Evolutionary conservation across 257 asterid genomes (phyloP).

Genomic region (Nicotiana paniculata): DNA sequence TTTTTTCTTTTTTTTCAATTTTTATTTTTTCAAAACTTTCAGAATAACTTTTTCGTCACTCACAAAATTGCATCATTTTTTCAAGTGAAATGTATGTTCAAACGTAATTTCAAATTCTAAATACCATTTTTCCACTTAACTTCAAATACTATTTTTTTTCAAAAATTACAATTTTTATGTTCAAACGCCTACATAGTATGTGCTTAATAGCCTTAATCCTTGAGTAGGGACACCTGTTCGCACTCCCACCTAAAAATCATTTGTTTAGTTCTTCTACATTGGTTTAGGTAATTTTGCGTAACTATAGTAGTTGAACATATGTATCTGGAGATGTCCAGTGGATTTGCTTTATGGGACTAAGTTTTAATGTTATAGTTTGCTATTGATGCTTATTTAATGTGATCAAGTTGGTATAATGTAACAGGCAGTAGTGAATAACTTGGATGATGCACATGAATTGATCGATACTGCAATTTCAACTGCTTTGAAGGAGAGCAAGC

Average conservation of each 20-base stretch:
- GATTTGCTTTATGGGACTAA: background rate
- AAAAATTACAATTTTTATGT: no score
- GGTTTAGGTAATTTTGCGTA: background rate
- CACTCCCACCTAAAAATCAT: background rate
- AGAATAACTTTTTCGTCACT: no score
- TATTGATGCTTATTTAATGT: background rate
- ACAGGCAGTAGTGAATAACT: constrained; percentile 29
- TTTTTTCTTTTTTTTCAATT: no score
- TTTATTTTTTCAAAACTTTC: no score
- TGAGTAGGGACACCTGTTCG: background rate
- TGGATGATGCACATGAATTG: constrained; percentile 21
- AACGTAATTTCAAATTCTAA: no score
- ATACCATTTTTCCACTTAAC: no score
- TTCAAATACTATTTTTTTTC: no score
- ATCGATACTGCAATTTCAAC: constrained; percentile 34
- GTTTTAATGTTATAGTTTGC: background rate
- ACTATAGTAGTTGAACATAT: background rate
- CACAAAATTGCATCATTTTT: no score
- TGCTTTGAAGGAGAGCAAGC: constrained; percentile 30
- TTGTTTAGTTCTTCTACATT: background rate
- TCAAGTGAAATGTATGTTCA: no score
- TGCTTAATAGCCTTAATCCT: background rate
- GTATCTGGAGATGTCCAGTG: background rate
- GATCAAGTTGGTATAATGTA: background rate
- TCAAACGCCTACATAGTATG: background rate